A percentile compares a stretch with the other conserved stretches of the same genome.
phyloP scores from a whole-genome alignment of 208 protist species.

The Phytomonas sp. region DNA sequence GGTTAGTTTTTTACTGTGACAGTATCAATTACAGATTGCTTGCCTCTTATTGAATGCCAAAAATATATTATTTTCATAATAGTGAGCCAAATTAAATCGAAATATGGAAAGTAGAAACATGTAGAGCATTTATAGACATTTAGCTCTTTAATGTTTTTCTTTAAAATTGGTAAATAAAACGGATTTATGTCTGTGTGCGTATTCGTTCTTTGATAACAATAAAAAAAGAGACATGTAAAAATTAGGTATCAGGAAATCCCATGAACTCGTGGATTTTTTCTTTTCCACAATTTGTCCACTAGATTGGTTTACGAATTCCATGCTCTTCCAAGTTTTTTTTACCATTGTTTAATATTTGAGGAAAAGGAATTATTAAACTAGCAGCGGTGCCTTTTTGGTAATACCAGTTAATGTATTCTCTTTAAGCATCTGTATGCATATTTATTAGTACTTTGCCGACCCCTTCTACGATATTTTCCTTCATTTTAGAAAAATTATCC shows the following conservation, averaged over 20 bases:
- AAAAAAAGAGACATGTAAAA: not conserved
- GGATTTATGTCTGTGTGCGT: not conserved
- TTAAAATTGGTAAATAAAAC: not conserved
- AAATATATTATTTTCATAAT: not conserved
- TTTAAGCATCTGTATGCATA: slow-evolving; percentile 1
- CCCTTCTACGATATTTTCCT: not conserved
- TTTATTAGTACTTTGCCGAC: not conserved
- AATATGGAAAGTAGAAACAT: not conserved
- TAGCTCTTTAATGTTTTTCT: not conserved
- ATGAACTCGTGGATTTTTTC: not conserved
- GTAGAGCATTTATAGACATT: not conserved
- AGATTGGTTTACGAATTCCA: not conserved
- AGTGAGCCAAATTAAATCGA: not conserved
- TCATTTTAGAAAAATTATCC: not conserved
- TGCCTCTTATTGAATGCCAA: not conserved
- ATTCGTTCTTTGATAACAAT: not conserved
- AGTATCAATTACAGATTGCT: not conserved
- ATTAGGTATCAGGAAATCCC: not conserved
- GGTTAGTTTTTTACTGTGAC: not conserved
- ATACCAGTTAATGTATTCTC: slow-evolving; percentile 1
- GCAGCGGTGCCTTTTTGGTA: not conserved
- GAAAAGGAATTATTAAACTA: slow-evolving; percentile 3
- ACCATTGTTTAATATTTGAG: not conserved
- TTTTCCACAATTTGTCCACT: not conserved
- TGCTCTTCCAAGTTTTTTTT: not conserved